Percentiles rank a stretch among this genome's conserved stretches.
These are phyloP conservation scores for Solanum hybrid DNA, from an alignment of 305 asterid species.

Conservation along the genomic window DNA sequence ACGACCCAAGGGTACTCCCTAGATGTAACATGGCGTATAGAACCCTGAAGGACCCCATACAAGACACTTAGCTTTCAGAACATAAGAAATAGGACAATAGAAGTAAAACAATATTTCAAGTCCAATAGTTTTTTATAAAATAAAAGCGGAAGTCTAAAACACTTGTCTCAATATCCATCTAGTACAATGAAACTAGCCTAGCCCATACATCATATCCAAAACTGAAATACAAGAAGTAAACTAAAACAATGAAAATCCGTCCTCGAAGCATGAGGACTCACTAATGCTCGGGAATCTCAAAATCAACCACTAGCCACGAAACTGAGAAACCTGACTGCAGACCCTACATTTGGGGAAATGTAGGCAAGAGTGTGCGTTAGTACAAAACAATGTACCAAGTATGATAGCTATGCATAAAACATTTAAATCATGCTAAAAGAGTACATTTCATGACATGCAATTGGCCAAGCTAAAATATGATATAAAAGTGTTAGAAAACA, in stretches of 20 bases:
- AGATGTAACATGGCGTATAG: not conserved
- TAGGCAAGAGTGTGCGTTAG: not conserved
- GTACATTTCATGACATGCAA: not conserved
- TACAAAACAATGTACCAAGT: not conserved
- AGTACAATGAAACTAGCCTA: not conserved
- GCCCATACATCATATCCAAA: not conserved
- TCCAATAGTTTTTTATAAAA: not conserved
- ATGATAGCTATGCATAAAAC: not conserved
- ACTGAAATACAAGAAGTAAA: not conserved
- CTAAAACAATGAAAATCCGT: not conserved
- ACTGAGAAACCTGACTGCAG: not conserved
- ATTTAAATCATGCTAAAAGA: not conserved
- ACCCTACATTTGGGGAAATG: not conserved
- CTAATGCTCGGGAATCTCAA: not conserved
- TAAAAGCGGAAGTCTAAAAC: not conserved
- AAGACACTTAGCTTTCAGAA: not conserved
- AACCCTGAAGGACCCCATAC: not conserved
- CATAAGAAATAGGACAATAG: not conserved
- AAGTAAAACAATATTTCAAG: not conserved
- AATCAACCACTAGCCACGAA: not conserved
- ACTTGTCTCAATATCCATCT: not conserved
- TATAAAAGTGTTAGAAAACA: not conserved
- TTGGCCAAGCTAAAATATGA: not conserved
- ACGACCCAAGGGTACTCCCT: not conserved
- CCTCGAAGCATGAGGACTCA: not conserved